Evolutionary conservation across 345 rosid genomes (phyloP).

Genomic region (Heritiera littoralis): DNA sequence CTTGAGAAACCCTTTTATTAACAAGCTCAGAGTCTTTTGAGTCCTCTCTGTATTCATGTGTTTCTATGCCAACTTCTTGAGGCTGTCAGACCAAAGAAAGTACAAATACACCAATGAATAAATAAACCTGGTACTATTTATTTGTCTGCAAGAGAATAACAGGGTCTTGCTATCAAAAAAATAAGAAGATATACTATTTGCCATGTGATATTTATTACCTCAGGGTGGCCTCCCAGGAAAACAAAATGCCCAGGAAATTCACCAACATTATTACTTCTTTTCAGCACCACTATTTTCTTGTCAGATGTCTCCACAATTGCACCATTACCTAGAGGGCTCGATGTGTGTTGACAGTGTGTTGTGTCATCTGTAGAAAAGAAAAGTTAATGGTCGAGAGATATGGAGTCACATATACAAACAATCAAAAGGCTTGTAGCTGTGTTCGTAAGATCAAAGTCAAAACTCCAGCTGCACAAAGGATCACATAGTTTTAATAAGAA

Average conservation of each 20-base stretch:
- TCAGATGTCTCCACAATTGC: slow-evolving; percentile 77
- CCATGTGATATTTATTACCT: not conserved
- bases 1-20: slow-evolving; percentile 57
- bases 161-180: not conserved
- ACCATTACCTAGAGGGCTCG: slow-evolving; percentile 86
- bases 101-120: slow-evolving; percentile 11
- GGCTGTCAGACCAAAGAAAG: slow-evolving; percentile 53
- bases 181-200: not conserved
- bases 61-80: slow-evolving; percentile 51
- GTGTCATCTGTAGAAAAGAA: slow-evolving; percentile 52
- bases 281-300: slow-evolving; percentile 62
- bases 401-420: not conserved
- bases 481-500: not conserved
- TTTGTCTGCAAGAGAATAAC: not conserved
- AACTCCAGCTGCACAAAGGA: not conserved
- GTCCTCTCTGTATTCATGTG: slow-evolving; percentile 35
- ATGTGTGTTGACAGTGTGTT: slow-evolving; percentile 64
- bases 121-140: not conserved
- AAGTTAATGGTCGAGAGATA: slow-evolving; percentile 13
- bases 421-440: not conserved
- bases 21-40: slow-evolving; percentile 31
- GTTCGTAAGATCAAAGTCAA: not conserved
- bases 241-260: slow-evolving; percentile 93
- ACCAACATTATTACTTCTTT: slow-evolving; percentile 85
- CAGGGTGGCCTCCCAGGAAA: slow-evolving; percentile 86